These are phyloP conservation scores for Cercophora sp. DNA, from an alignment of 495 filamentous ascomycete genomes.

Conservation along the genomic window DNA sequence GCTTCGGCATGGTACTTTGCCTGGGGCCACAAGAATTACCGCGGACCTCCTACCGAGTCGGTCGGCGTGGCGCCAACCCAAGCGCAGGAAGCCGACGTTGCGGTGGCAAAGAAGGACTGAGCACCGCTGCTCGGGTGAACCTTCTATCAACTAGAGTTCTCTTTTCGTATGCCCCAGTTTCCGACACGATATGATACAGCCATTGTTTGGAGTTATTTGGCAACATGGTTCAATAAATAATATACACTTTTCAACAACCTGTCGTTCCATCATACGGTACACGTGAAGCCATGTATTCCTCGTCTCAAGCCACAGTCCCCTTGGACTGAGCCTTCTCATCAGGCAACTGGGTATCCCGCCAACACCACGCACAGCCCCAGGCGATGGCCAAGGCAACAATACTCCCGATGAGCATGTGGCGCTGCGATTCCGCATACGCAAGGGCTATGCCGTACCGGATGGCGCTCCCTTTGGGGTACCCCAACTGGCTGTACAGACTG, in stretches of 20 bases:
- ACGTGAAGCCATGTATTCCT: not conserved
- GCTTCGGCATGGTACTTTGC: conserved; percentile 40
- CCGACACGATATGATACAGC: too few relatives aligned
- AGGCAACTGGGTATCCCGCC: not conserved
- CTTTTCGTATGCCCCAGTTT: too few relatives aligned
- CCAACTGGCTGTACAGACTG: conserved; percentile 46
- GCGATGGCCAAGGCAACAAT: conserved; percentile 20
- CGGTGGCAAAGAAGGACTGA: conserved; percentile 15
- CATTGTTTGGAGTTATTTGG: too few relatives aligned
- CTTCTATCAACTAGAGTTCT: conserved; percentile 14
- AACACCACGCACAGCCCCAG: not conserved
- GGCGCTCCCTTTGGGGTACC: conserved; percentile 47
- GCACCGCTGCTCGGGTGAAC: not conserved
- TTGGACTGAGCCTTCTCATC: not conserved
- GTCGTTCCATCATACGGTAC: too few relatives aligned
- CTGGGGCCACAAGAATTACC: conserved; percentile 66
- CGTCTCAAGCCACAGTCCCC: not conserved
- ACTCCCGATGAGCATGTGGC: conserved; percentile 48
- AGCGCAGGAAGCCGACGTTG: not conserved
- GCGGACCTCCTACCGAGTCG: conserved; percentile 53
- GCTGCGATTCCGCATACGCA: conserved; percentile 53
- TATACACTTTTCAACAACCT: too few relatives aligned
- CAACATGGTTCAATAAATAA: too few relatives aligned
- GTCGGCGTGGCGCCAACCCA: conserved; percentile 4
- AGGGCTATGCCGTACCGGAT: conserved; percentile 48